A percentile compares a stretch with the other conserved stretches of the same genome.
These are phyloP conservation scores for Penicillium freii DNA, from an alignment of 2,329 filamentous ascomycete genomes.

Conservation along the genomic window DNA sequence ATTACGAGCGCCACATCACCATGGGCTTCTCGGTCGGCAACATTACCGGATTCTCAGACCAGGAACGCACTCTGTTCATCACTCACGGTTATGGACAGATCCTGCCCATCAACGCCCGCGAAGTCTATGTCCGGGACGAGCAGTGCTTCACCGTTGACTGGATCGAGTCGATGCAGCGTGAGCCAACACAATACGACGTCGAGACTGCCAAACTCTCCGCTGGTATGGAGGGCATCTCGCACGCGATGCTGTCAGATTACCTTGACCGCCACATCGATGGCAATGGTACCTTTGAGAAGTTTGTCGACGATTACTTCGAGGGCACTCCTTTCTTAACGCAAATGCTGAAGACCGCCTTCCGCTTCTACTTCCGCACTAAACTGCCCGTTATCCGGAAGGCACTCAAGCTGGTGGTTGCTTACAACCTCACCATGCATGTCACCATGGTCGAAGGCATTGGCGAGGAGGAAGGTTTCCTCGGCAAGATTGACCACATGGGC, in stretches of 20 bases:
- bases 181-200: conserved; percentile 77
- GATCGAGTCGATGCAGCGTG: conserved; percentile 76
- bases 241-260: conserved; percentile 80
- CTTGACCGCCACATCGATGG: conserved; percentile 92
- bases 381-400: conserved; percentile 90
- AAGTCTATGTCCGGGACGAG: conserved; percentile 88
- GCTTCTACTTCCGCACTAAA: conserved; percentile 86
- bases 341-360: conserved; percentile 92
- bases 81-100: conserved; percentile 95
- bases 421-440: conserved; percentile 92
- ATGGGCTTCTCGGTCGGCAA: conserved; percentile 89
- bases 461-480: conserved; percentile 72
- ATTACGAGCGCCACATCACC: conserved; percentile 87
- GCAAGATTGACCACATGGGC: conserved; percentile 79
- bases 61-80: conserved; percentile 74
- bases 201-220: conserved; percentile 86
- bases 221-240: conserved; percentile 81
- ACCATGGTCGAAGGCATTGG: conserved; percentile 90
- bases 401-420: conserved; percentile 88
- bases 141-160: conserved; percentile 92
- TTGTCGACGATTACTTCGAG: conserved; percentile 94
- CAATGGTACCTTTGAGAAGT: conserved; percentile 85
- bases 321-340: conserved; percentile 93
- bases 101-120: conserved; percentile 86
- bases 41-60: conserved; percentile 76